These are phyloP conservation scores for Phylloporus sp. DNA, from an alignment of 768 basidiomycete genomes.

Conservation along the genomic window DNA sequence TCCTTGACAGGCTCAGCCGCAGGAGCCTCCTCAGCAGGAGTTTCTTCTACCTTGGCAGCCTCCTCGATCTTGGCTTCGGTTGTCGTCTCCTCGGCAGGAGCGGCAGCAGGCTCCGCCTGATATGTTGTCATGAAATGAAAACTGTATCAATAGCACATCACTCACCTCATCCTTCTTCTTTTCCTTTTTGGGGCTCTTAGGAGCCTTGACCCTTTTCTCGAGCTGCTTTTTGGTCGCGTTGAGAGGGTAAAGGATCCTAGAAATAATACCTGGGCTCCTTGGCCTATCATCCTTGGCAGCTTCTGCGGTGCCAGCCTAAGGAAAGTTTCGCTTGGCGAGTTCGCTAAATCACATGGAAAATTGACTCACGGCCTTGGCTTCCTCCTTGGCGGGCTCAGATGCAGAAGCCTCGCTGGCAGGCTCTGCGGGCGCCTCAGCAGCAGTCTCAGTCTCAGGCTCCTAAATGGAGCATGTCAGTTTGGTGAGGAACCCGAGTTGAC, in stretches of 20 bases:
- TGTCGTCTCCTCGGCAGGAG: constrained; percentile 33
- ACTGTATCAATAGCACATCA: constrained; percentile 4
- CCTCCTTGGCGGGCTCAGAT: constrained; percentile 40
- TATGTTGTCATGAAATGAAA: background rate
- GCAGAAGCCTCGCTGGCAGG: constrained; percentile 27
- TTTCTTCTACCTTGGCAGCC: constrained; percentile 41
- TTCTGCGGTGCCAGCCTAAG: constrained; percentile 42
- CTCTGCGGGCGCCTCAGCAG: constrained; percentile 22
- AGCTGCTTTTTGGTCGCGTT: constrained; percentile 53
- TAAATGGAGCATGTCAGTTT: constrained; percentile 13
- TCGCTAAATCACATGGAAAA: constrained; percentile 25
- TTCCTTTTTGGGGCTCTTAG: constrained; percentile 78
- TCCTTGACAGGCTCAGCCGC: constrained; percentile 65
- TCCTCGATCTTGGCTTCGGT: constrained; percentile 30
- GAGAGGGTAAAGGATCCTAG: constrained; percentile 78
- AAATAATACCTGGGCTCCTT: constrained; percentile 73
- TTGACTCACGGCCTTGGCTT: constrained; percentile 38
- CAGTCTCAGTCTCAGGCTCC: constrained; percentile 35
- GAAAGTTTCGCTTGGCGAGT: constrained; percentile 17
- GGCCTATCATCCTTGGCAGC: constrained; percentile 65
- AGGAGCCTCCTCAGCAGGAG: constrained; percentile 31
- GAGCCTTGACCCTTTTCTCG: constrained; percentile 56
- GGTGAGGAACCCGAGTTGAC: rapidly evolving
- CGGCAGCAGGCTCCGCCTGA: constrained; percentile 31
- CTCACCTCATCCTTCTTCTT: constrained; percentile 74